Evolutionary conservation across 495 filamentous ascomycete genomes (phyloP).

Genomic region (Talaromyces wortmannii): DNA sequence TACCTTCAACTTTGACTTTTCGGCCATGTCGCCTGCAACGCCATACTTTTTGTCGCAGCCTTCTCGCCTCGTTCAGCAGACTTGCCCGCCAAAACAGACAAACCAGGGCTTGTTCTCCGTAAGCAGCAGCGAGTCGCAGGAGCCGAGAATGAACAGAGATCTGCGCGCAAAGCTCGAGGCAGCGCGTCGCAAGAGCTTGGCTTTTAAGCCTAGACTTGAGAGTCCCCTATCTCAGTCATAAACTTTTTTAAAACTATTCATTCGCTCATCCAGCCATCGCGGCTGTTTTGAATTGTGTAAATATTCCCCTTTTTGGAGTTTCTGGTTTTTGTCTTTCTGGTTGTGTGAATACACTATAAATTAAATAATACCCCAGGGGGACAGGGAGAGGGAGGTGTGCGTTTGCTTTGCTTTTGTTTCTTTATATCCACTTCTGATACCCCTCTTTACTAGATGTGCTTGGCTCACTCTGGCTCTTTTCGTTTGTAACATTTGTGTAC

Average conservation of each 20-base stretch:
- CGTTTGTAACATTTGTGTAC: not conserved
- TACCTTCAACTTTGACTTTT: slow-evolving; percentile 25
- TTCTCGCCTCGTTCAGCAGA: slow-evolving; percentile 54
- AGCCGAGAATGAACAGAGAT: slow-evolving; percentile 16
- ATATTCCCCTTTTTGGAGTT: not conserved
- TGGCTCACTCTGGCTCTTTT: not conserved
- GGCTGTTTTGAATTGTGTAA: not conserved
- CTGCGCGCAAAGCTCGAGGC: slow-evolving; percentile 63
- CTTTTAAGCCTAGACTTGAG: slow-evolving; percentile 70
- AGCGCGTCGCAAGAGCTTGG: slow-evolving; percentile 73
- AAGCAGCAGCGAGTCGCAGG: not conserved
- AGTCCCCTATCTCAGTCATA: slow-evolving; percentile 51
- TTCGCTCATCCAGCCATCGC: not conserved
- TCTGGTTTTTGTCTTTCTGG: not conserved
- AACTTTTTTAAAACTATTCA: not conserved
- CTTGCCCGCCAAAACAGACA: slow-evolving; percentile 64
- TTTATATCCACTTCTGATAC: not conserved
- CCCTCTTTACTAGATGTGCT: not conserved
- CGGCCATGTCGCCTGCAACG: slow-evolving; percentile 46
- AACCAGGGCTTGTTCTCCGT: slow-evolving; percentile 36
- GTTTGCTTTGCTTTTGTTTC: not conserved
- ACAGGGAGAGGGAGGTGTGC: no score
- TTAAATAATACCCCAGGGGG: not conserved
- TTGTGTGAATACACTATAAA: not conserved
- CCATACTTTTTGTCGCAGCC: slow-evolving; percentile 51